Conservation (phyloP, 148 eudicot genomes). For the Fagopyrum esculentum region DNA sequence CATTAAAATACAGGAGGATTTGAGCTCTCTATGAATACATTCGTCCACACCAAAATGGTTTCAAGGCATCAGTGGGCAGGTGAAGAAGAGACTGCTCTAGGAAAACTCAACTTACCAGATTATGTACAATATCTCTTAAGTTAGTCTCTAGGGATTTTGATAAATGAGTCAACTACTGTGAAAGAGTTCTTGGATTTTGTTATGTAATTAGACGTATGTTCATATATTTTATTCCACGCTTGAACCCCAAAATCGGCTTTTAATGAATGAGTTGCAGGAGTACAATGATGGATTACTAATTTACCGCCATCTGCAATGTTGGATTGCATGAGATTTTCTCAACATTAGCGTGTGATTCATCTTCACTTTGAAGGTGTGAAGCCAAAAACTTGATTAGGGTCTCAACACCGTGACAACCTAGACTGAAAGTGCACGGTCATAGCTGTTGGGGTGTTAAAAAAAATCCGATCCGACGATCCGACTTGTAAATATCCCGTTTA, state of each 20-base stretch:
- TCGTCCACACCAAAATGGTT: neutral
- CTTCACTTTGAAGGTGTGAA: too few relatives aligned
- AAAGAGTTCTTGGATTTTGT: neutral
- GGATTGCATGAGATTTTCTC: neutral
- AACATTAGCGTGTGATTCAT: neutral
- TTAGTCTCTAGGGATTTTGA: neutral
- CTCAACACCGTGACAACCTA: too few relatives aligned
- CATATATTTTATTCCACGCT: neutral
- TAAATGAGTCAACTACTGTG: neutral
- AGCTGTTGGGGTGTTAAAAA: too few relatives aligned
- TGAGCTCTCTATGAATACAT: slow-evolving; percentile 1
- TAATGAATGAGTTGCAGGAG: neutral
- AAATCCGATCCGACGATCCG: too few relatives aligned
- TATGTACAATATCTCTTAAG: neutral
- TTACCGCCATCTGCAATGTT: neutral
- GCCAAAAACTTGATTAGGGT: too few relatives aligned
- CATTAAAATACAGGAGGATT: neutral
- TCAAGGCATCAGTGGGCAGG: neutral
- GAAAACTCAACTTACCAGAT: neutral
- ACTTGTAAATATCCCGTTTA: too few relatives aligned
- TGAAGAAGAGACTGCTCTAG: neutral
- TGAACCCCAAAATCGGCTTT: neutral
- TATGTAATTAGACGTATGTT: neutral
- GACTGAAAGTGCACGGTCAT: too few relatives aligned
- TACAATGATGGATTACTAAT: neutral